Base-by-base conservation (phyloP, 768 basidiomycete species). In the Roridomyces roridus region DNA sequence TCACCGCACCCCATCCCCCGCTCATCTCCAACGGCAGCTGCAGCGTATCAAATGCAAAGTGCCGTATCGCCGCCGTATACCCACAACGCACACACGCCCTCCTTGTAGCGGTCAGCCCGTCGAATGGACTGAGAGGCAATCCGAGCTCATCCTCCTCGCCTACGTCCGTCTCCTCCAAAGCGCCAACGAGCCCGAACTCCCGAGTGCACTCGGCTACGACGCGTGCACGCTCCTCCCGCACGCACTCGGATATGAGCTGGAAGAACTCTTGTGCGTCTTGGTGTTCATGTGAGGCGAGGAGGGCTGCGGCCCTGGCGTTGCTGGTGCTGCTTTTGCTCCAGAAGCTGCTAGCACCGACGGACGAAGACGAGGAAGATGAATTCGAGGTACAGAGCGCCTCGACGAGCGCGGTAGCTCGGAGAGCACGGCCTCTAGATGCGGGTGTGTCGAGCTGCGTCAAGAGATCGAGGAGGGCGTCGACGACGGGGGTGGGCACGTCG, bases 241-340 rank as follows among this genome's bases (percentile, higher is more conserved):
- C 80, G 49, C 87, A 91, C 70, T 96, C 94, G 1, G 94, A 91
- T 9, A 98, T 77, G 28, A 98, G 86, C 64, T 96, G 89, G 75
- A 97, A 98, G n/a, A 98, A 82, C 69, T 98, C 96, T 67, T 98
- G 96, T 5, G 96, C 96, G 70, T 98, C 96, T 75, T 98, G 96
- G 70, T 98, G 96, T 68, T 97, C 94, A 12, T 93, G 87, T 1
- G 94, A 94, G 62, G 86, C 85, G 72, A 96, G 88, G 11, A 94
- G 80, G 2, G 4, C 31, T 3, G 31, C 31, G 3, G 31, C 31
- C 31, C 31, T 34, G 11, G 31, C 31, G 7, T 15, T 8, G 31
- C 31, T 34, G 11, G 10, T 34, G 4, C 3, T 8, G 3, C 2
- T 34, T 3, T 15, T 34, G 31, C 10, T 36, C 50, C 57, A 58